Conservation (phyloP, 345 rosid genomes). For the Citrus unshiu region DNA sequence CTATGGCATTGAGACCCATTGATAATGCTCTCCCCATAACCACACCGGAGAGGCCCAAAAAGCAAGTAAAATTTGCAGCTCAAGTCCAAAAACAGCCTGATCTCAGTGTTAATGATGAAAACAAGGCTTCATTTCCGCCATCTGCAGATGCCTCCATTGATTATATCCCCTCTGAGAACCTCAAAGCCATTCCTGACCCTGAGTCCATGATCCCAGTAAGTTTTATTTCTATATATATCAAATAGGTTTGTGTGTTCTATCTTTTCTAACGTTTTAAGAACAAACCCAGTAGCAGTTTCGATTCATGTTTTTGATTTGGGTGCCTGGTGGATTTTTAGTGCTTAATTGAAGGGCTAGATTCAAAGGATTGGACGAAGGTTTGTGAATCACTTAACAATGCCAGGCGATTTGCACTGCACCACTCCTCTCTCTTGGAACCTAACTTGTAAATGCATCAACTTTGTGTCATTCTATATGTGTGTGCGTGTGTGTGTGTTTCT, state of each 20-base stretch:
- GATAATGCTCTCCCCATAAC: slow-evolving; percentile 67
- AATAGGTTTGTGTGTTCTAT: not conserved
- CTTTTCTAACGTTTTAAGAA: not conserved
- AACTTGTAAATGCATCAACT: slow-evolving; percentile 33
- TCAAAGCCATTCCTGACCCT: slow-evolving; percentile 49
- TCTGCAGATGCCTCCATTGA: slow-evolving; percentile 48
- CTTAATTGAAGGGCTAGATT: slow-evolving; percentile 58
- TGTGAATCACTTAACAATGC: slow-evolving; percentile 64
- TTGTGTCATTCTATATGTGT: not conserved
- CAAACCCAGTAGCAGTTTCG: not conserved
- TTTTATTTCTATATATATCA: not conserved
- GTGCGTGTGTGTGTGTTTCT: too few relatives aligned
- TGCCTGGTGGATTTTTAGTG: slow-evolving; percentile 26
- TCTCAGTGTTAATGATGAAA: slow-evolving; percentile 48
- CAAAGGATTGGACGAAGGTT: slow-evolving; percentile 70
- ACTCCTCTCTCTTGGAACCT: slow-evolving; percentile 62
- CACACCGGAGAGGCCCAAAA: slow-evolving; percentile 60
- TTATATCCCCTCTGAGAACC: slow-evolving; percentile 63
- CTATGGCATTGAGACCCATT: slow-evolving; percentile 81
- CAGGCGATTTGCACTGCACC: slow-evolving; percentile 61
- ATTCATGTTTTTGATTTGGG: not conserved
- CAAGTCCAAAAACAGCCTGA: slow-evolving; percentile 30
- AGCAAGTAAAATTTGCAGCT: slow-evolving; percentile 46
- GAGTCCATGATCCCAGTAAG: slow-evolving; percentile 45
- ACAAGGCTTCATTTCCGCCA: slow-evolving; percentile 39